Evolutionary conservation across 768 basidiomycete genomes (phyloP), one percentile per base, ranked within the genome.

Genomic region (Dentipellis sp.): DNA sequence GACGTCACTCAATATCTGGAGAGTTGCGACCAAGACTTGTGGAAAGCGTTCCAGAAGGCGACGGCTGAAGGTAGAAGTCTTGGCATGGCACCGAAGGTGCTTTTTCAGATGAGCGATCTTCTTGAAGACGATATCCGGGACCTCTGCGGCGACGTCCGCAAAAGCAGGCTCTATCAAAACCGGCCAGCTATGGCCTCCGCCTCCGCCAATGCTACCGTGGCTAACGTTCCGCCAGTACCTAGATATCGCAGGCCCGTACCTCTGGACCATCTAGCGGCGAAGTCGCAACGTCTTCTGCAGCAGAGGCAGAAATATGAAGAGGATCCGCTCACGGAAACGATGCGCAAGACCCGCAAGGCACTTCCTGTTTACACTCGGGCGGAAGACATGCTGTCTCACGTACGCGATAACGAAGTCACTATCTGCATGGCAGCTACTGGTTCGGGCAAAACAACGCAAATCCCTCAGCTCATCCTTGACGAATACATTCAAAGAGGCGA

Each of bases 401-500:
- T 97, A 61, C 71, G 74, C 17, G 71, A 79, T 34, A 83, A 95
- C 68, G 88, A 93, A 12, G 91, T 97, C 56, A 89, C 89, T 0
- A 83, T 95, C 62, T 83, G 86, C 62, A 88, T 92, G 85, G 91
- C 91, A 49, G 82, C 88, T 7, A 93, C 93, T 2, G 91, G 92
- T 37, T 93, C 91, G 1, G 92, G 94, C 1, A 97, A 97, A 73
- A 95, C 92, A 7, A 97, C 94, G 0, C 94, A 97, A 68, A 81
- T 97, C 22, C 94, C 94, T 5, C 94, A 97, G 68, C 77, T 97
- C 49, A 83, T 97, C 59, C 77, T 97, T 50, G 94, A 97, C 63
- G 79, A 88, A 45, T 85, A 78, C 64, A 93, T 93, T 56, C 75
- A 84, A 16, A 73, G 76, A 14, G 89, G 84, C n/a, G 75, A 89